phyloP scores from a whole-genome alignment of 306 rosid genomes.

The Rosa multiflora region DNA sequence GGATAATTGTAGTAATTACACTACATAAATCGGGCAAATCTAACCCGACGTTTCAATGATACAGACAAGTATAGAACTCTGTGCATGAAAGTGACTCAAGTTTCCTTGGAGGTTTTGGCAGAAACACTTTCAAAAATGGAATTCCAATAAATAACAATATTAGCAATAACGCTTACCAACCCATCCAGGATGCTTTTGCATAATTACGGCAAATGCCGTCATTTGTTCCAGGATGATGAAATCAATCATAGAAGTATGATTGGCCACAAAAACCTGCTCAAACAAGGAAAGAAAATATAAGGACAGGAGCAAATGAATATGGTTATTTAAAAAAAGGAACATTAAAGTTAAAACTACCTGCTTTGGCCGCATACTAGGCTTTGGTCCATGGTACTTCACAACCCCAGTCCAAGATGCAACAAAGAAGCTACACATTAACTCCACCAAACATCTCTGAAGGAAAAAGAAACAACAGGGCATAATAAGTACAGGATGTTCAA shows the following conservation, averaged over 20 bases:
- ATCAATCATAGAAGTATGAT: conserved; percentile 97
- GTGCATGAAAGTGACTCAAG: neutral
- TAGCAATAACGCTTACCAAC: conserved; percentile 66
- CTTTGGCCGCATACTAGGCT: conserved; percentile 87
- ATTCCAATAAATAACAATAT: neutral
- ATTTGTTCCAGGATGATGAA: conserved; percentile 94
- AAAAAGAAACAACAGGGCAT: conserved; percentile 16
- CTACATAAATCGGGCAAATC: neutral
- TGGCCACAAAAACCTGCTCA: conserved; percentile 92
- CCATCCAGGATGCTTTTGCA: conserved; percentile 99
- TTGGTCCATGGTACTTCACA: conserved; percentile 95
- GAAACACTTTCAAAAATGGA: neutral
- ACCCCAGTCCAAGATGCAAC: conserved; percentile 99
- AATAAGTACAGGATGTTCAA: neutral
- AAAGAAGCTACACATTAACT: conserved; percentile 95
- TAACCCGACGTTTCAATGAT: neutral
- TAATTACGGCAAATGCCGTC: conserved; percentile 97
- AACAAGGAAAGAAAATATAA: conserved; percentile 17
- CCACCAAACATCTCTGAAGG: conserved; percentile 82
- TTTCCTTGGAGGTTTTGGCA: conserved; percentile 3
- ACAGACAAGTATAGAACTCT: neutral
- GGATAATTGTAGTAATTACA: neutral
- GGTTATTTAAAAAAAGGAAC: neutral
- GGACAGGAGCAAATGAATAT: conserved; percentile 21
- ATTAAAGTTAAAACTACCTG: conserved; percentile 48